Conservation (phyloP, 2,329 filamentous ascomycete species). For the Chrysoporthe deuterocubensis region DNA sequence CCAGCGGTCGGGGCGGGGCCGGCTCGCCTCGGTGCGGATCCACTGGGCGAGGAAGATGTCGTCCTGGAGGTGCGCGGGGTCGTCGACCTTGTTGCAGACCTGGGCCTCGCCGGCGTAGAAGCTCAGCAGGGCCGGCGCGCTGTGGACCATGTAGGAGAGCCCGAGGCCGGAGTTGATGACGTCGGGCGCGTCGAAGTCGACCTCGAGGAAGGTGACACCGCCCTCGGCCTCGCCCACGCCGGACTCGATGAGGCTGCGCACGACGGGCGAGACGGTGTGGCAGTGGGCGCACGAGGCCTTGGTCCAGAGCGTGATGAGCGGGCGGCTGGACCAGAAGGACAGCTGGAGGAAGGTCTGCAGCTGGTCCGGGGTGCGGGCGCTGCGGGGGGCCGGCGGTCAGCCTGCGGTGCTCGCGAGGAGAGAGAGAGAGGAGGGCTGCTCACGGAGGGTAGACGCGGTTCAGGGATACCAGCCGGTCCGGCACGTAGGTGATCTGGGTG, state of each 20-base stretch:
- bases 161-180: slow-evolving; percentile 54
- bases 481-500: slow-evolving; percentile 2
- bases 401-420: not conserved
- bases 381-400: slow-evolving; percentile 34
- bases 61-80: slow-evolving; percentile 48
- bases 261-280: slow-evolving; percentile 52
- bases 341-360: slow-evolving; percentile 61
- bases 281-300: slow-evolving; percentile 62
- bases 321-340: slow-evolving; percentile 55
- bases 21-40: slow-evolving; percentile 30
- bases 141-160: slow-evolving; percentile 61
- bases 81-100: slow-evolving; percentile 51
- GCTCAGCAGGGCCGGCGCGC: slow-evolving; percentile 60
- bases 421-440: slow-evolving; percentile 28
- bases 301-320: slow-evolving; percentile 65
- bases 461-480: slow-evolving; percentile 8
- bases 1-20: slow-evolving; percentile 26
- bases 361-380: slow-evolving; percentile 58
- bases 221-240: slow-evolving; percentile 60
- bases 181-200: slow-evolving; percentile 63
- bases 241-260: slow-evolving; percentile 52
- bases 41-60: slow-evolving; percentile 27
- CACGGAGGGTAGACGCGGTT: slow-evolving; percentile 40
- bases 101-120: slow-evolving; percentile 61
- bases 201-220: slow-evolving; percentile 56